Evolutionary conservation across 345 rosid species (phyloP), one percentile per base, ranked within the genome.

Genomic region (Citrus glauca): DNA sequence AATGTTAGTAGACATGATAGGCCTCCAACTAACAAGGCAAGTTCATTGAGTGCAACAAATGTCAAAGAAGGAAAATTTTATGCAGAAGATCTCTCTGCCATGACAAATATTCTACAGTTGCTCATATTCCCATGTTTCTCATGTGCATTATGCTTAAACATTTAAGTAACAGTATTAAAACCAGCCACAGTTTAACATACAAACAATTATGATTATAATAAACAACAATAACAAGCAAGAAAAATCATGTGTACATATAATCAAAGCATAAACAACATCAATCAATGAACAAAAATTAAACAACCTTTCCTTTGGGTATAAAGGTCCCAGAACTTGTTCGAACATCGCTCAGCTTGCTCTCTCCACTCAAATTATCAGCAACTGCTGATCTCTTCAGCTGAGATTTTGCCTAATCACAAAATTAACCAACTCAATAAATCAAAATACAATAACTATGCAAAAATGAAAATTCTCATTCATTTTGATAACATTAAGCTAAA

Each of bases 311-410:
- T 85, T 95, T 93, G 30, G 91, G 42, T 83, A 95, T 95, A 80
- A 95, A 95, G 89, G 91, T 95, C 69, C 99, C 99, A 13, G 99
- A 95, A 84, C 99, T 95, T 19, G 99, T 95, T 28, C 99, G 82
- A 76, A 93, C 99, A 50, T 95, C 91, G 71, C 97, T 93, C 24
- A 91, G 89, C 86, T 88, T 87, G 82, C 97, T 90, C 85, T 91
- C 83, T 68, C 99, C 99, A 64, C 91, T 93, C 27, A 80, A 10
- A 81, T 93, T 91, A 87, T 93, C 98, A 24, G 99, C 99, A 42
- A 95, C 99, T 0, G 99, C 94, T 30, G 96, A 89, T 89, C 98
- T 92, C 91, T 93, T 92, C 71, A 95, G 88, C 90, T 91, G 94
- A 78, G 92, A 77, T 88, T 88, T 93, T 60, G 98, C 99, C 98